phyloP scores from a whole-genome alignment of 169 alveolate genomes.

The Plasmodium sp. region DNA sequence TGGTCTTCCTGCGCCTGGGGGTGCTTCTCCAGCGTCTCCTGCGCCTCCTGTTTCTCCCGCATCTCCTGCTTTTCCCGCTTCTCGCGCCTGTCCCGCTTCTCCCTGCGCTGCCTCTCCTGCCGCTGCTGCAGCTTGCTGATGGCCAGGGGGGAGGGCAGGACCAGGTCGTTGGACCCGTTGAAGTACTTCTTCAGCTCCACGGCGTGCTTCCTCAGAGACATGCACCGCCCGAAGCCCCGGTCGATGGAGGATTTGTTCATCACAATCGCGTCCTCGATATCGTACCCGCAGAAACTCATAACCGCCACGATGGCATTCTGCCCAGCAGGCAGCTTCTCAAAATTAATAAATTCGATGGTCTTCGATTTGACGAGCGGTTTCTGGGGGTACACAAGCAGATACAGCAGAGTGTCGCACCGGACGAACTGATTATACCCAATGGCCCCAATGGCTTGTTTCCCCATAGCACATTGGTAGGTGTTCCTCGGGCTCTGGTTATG shows the following conservation, averaged over 20 bases:
- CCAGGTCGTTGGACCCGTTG: constrained; percentile 85
- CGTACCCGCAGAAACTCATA: constrained; percentile 99
- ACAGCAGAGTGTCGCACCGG: constrained; percentile 94
- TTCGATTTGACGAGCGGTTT: constrained; percentile 98
- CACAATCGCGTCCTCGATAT: constrained; percentile 99
- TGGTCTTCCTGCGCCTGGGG: not conserved
- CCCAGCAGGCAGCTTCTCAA: constrained; percentile 99
- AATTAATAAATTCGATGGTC: constrained; percentile 96
- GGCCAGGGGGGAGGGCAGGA: constrained; percentile 69
- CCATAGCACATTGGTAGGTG: constrained; percentile 99
- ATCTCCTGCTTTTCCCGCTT: not conserved
- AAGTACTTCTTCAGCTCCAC: constrained; percentile 86
- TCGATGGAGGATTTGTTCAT: constrained; percentile 98
- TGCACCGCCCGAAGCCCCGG: constrained; percentile 98
- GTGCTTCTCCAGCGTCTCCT: not conserved
- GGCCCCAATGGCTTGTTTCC: constrained; percentile 99
- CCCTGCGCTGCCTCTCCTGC: not conserved
- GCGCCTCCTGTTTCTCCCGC: not conserved
- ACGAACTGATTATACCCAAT: constrained; percentile 96
- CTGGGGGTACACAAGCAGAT: constrained; percentile 97
- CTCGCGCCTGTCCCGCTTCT: not conserved
- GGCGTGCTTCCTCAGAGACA: constrained; percentile 83
- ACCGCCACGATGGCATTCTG: constrained; percentile 99
- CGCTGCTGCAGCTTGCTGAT: constrained; percentile 48
- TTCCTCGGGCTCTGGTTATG: constrained; percentile 99